phyloP scores from a whole-genome alignment of 1,284 basidiomycete genomes.

The Ceratobasidium sp. region DNA sequence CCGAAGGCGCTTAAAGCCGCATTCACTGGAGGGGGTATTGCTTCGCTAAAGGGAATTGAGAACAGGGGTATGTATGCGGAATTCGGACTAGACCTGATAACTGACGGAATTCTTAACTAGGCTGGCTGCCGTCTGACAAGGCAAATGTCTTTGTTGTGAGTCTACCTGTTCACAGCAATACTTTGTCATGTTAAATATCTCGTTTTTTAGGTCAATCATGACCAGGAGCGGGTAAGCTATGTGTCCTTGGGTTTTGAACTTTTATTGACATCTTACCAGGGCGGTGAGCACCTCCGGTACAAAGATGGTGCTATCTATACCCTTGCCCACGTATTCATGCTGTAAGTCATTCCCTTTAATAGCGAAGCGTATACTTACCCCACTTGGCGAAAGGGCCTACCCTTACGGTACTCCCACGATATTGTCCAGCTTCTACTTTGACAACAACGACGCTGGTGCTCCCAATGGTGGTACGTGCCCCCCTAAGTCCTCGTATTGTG shows the following conservation, averaged over 20 bases:
- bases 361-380: not conserved
- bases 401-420: conserved; percentile 75
- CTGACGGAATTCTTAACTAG: conserved; percentile 54
- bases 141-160: conserved; percentile 73
- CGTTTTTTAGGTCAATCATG: conserved; percentile 65
- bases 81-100: not conserved
- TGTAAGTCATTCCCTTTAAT: conserved; percentile 54
- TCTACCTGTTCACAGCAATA: not conserved
- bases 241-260: conserved; percentile 53
- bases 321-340: conserved; percentile 70
- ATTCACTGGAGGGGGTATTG: conserved; percentile 67
- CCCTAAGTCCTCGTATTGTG: not conserved
- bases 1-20: conserved; percentile 65
- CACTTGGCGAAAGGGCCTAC: conserved; percentile 60
- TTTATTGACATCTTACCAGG: conserved; percentile 50
- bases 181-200: not conserved
- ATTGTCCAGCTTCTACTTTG: conserved; percentile 68
- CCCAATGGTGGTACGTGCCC: conserved; percentile 63
- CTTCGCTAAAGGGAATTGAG: conserved; percentile 68
- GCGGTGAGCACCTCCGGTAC: conserved; percentile 65
- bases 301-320: conserved; percentile 74
- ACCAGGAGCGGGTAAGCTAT: conserved; percentile 70
- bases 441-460: conserved; percentile 67
- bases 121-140: conserved; percentile 66
- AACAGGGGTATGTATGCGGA: conserved; percentile 60